Conservation (phyloP, 495 filamentous ascomycete species). For the Cercophora scortea region DNA sequence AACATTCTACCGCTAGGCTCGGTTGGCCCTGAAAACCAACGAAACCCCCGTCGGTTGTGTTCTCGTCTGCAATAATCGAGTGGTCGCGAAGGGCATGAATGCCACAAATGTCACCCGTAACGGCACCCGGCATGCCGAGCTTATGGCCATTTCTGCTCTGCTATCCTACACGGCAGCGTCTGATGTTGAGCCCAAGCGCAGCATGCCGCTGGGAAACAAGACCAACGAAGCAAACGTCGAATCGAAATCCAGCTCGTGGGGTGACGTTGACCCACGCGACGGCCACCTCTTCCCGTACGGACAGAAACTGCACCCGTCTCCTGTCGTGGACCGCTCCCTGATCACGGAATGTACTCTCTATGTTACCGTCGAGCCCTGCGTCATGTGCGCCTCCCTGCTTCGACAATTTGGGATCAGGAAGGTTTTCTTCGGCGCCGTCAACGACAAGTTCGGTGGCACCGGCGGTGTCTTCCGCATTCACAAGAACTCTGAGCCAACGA, state of each 20-base stretch:
- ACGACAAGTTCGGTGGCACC: conserved; percentile 93
- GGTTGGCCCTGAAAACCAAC: conserved; percentile 67
- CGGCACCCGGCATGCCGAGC: conserved; percentile 92
- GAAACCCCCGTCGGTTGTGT: conserved; percentile 98
- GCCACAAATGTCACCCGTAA: conserved; percentile 82
- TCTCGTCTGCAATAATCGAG: conserved; percentile 62
- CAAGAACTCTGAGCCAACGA: conserved; percentile 49
- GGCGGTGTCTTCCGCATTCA: conserved; percentile 86
- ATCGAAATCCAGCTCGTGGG: conserved; percentile 24
- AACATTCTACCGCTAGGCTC: conserved; percentile 45
- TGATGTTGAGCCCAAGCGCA: conserved; percentile 6
- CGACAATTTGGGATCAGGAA: conserved; percentile 72
- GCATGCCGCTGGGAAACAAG: conserved; percentile 12
- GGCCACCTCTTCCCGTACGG: conserved; percentile 43
- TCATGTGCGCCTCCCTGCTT: conserved; percentile 95
- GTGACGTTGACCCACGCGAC: conserved; percentile 34
- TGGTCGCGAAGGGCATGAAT: conserved; percentile 88
- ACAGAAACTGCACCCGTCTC: conserved; percentile 39
- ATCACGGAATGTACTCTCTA: conserved; percentile 74
- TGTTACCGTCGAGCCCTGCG: conserved; percentile 94
- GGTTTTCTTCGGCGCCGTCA: conserved; percentile 90
- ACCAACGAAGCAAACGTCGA: conserved; percentile 6
- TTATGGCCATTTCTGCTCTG: conserved; percentile 67
- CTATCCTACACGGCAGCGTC: conserved; percentile 23
- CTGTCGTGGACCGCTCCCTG: conserved; percentile 40